Evolutionary conservation across 768 basidiomycete genomes (phyloP).

Genomic region (Leccinellum rugosiceps): DNA sequence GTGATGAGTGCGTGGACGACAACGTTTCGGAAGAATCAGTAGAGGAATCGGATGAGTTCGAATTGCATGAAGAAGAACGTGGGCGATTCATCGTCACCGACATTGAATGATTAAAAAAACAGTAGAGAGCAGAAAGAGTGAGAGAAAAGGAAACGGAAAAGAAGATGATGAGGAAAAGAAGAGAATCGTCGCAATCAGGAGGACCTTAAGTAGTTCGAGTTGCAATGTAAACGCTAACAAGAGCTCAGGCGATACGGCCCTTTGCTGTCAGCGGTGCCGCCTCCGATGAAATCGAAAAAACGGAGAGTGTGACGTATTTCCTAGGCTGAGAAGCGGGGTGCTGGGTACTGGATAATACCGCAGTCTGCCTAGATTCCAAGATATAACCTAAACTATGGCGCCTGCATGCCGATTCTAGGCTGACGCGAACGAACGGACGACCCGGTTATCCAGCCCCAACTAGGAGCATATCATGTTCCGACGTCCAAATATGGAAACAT

Average conservation of each 20-base stretch:
- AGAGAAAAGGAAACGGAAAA: neutral
- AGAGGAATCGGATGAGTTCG: constrained; percentile 25
- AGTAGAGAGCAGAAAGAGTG: neutral
- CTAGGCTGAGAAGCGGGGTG: neutral
- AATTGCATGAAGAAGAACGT: constrained; percentile 19
- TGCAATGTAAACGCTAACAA: neutral
- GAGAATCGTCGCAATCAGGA: neutral
- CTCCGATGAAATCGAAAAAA: constrained; percentile 6
- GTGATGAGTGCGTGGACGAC: constrained; percentile 30
- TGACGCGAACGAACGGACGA: constrained; percentile 9
- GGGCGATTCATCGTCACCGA: constrained; percentile 15
- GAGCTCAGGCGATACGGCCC: constrained; percentile 4
- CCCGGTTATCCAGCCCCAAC: constrained; percentile 10
- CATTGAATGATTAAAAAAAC: neutral
- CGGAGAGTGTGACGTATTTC: neutral
- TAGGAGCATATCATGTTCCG: constrained; percentile 22
- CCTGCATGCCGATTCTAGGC: constrained; percentile 12
- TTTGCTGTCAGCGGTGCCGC: constrained; percentile 13
- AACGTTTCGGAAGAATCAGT: constrained; percentile 38
- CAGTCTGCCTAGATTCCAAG: constrained; percentile 5
- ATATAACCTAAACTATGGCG: constrained; percentile 12
- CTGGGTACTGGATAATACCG: neutral
- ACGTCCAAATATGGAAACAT: constrained; percentile 23
- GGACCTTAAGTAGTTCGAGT: constrained; percentile 22
- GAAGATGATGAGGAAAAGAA: neutral